Evolutionary conservation across 345 rosid genomes (phyloP), one percentile per base, ranked within the genome.

Genomic region (Citrus cavaleriei): DNA sequence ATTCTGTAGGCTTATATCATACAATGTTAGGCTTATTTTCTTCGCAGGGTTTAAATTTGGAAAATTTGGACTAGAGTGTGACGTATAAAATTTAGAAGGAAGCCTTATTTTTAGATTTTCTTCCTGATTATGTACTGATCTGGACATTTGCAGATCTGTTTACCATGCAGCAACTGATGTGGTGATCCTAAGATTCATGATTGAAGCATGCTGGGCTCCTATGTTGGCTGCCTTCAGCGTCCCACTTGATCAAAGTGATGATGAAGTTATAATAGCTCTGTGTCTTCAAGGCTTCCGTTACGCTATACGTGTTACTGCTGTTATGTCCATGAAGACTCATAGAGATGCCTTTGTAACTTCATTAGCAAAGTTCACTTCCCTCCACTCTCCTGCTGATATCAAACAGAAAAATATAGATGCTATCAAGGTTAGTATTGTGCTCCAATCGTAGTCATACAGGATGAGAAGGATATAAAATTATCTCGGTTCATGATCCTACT

Each of bases 171-270:
- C 99, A 78, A 92, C 97, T n/a, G 98, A 97, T 91, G 97, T 91
- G 68, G 96, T 92, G 80, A 90, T 94, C 81, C 94, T 97, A 78
- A 87, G 98, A 83, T 97, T 97, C 89, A 97, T 97, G 99, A 86
- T 94, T 78, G 99, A 97, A 87, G 99, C 87, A 64, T 97, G 99
- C 86, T 97, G 99, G 99, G 99, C 99, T 83, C 98, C 98, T 60
- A 94, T 97, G 99, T 81, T 97, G 91, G 99, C 99, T 77, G 99
- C 99, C 82, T 97, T 97, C 89, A 97, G 99, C 77, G 98, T 97
- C 77, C 99, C 98, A 65, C 96, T 97, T 64, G 99, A 97, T 83
- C 98, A 91, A 87, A 97, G 98, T 85, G 99, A 92, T 70, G 97
- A 94, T 84, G 93, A 93, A 82, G 92, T 92, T 37, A 85, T 94